phyloP scores from a whole-genome alignment of 805 yeast genomes.

The Jamesozyma lodderae region DNA sequence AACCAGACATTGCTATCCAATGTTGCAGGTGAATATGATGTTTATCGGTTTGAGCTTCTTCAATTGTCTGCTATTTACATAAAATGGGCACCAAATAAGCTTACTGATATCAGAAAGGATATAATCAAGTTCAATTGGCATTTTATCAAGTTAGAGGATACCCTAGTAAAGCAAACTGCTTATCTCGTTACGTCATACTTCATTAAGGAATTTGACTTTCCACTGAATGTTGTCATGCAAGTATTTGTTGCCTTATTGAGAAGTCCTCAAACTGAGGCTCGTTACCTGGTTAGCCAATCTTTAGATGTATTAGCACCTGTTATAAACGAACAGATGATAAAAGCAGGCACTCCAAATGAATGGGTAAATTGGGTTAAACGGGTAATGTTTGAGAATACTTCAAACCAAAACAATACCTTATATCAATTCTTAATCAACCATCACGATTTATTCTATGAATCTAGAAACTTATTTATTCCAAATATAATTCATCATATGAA shows the following conservation, averaged over 20 bases:
- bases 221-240: conserved; percentile 79
- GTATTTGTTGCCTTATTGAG: conserved; percentile 83
- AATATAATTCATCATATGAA: conserved; percentile 90
- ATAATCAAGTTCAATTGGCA: conserved; percentile 93
- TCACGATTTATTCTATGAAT: conserved; percentile 72
- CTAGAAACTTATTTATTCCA: conserved; percentile 82
- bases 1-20: conserved; percentile 38
- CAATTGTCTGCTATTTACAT: conserved; percentile 74
- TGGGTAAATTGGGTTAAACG: conserved; percentile 97
- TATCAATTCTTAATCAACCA: conserved; percentile 85
- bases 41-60: conserved; percentile 64
- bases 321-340: conserved; percentile 54
- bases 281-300: conserved; percentile 77
- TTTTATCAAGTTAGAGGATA: conserved; percentile 79
- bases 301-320: conserved; percentile 84
- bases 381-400: conserved; percentile 81
- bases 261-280: conserved; percentile 77
- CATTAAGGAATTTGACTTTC: conserved; percentile 81
- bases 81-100: conserved; percentile 51
- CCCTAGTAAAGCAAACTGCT: conserved; percentile 83
- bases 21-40: conserved; percentile 63
- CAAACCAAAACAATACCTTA: conserved; percentile 75
- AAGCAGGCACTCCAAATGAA: conserved; percentile 39
- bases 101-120: conserved; percentile 63
- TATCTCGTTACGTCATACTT: conserved; percentile 81